Evolutionary conservation across 768 basidiomycete genomes (phyloP).

Genomic region (Rhodotorula taiwanensis): DNA sequence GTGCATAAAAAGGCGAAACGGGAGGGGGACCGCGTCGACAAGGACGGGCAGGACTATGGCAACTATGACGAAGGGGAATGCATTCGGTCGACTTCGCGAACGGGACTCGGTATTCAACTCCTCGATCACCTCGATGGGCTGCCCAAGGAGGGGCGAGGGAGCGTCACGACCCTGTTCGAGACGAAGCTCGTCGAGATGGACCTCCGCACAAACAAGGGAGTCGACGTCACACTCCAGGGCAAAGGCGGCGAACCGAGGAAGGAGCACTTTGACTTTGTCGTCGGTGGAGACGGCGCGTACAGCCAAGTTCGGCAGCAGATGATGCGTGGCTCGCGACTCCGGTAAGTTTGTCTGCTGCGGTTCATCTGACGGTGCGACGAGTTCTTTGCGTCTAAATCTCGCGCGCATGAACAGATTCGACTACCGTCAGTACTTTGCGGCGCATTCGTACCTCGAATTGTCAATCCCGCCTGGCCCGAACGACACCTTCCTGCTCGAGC

Average conservation of each 20-base stretch:
- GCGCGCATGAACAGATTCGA: slow-evolving; percentile 81
- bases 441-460: slow-evolving; percentile 91
- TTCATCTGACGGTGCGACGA: too few relatives aligned
- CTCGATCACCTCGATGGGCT: slow-evolving; percentile 59
- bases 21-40: background rate
- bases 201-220: slow-evolving; percentile 52
- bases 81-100: slow-evolving; percentile 88
- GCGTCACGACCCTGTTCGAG: slow-evolving; percentile 66
- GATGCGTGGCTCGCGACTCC: slow-evolving; percentile 62
- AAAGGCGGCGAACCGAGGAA: slow-evolving; percentile 48
- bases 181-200: slow-evolving; percentile 72
- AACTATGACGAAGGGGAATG: slow-evolving; percentile 90
- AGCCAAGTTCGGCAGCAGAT: slow-evolving; percentile 83
- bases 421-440: slow-evolving; percentile 90
- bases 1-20: slow-evolving; percentile 60
- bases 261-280: slow-evolving; percentile 48
- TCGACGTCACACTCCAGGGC: slow-evolving; percentile 48
- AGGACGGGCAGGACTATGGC: slow-evolving; percentile 63
- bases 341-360: too few relatives aligned
- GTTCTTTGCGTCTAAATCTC: too few relatives aligned
- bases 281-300: slow-evolving; percentile 93
- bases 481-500: slow-evolving; percentile 70
- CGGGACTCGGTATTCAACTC: slow-evolving; percentile 76
- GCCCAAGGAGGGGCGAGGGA: slow-evolving; percentile 47
- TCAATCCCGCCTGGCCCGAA: slow-evolving; percentile 71